Evolutionary conservation across 345 rosid genomes (phyloP).

Genomic region (Lenwebbia sp.): DNA sequence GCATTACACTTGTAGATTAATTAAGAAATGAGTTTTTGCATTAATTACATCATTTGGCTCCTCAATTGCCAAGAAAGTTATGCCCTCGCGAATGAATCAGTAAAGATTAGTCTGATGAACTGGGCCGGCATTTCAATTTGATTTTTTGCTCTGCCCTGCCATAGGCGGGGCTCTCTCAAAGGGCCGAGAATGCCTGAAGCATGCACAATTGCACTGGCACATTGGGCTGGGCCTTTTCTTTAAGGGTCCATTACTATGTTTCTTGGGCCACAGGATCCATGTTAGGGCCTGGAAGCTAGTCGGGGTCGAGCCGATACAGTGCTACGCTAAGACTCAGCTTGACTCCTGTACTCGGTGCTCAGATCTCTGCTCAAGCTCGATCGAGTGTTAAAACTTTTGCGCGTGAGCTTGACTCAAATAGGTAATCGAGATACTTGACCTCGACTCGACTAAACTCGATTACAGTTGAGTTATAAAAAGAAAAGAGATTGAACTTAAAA

Average conservation of each 20-base stretch:
- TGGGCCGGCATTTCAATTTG: background rate
- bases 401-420: background rate
- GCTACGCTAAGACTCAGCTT: background rate
- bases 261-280: background rate
- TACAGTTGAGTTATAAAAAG: background rate
- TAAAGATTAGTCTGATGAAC: background rate
- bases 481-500: background rate
- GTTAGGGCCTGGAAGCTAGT: background rate
- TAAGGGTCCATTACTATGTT: background rate
- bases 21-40: background rate
- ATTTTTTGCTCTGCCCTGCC: background rate
- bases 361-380: background rate
- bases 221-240: background rate
- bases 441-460: background rate
- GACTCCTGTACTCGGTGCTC: background rate
- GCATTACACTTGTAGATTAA: background rate
- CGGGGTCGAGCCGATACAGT: background rate
- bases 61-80: background rate
- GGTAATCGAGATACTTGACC: background rate
- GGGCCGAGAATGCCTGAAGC: background rate
- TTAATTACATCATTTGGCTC: background rate
- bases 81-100: background rate
- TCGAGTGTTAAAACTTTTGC: background rate
- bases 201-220: background rate
- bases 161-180: background rate